phyloP scores from a whole-genome alignment of 2,329 filamentous ascomycete species.

The Ilyonectria destructans region DNA sequence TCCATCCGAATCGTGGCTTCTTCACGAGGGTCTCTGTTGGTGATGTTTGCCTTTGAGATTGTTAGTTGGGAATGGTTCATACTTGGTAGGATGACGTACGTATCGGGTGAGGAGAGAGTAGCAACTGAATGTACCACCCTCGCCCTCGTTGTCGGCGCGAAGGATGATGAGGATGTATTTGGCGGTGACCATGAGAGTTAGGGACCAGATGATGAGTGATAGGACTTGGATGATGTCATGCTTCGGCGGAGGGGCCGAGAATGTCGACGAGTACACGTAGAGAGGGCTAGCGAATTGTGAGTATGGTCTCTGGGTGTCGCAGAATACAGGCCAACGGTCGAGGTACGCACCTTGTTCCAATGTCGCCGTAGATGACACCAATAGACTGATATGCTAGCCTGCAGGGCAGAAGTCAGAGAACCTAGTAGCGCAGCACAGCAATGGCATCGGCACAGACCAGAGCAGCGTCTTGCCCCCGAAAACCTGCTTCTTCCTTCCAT shows the following conservation, averaged over 20 bases:
- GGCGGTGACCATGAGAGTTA: conserved; percentile 77
- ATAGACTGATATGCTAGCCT: conserved; percentile 74
- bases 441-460: conserved; percentile 5
- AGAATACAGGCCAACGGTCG: neutral
- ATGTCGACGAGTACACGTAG: conserved; percentile 78
- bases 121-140: conserved; percentile 77
- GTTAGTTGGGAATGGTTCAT: conserved; percentile 1
- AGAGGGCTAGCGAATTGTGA: conserved; percentile 63
- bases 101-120: conserved; percentile 75
- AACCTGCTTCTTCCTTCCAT: conserved; percentile 15
- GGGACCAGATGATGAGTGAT: conserved; percentile 77
- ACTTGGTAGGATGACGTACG: conserved; percentile 44
- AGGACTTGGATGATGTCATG: conserved; percentile 74
- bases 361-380: conserved; percentile 79
- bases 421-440: neutral
- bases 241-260: conserved; percentile 66
- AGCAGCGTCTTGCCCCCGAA: conserved; percentile 9
- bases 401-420: conserved; percentile 4
- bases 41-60: conserved; percentile 63
- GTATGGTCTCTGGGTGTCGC: neutral
- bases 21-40: conserved; percentile 69
- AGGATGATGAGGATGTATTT: conserved; percentile 79
- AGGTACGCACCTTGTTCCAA: conserved; percentile 60
- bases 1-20: conserved; percentile 46
- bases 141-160: conserved; percentile 77